A percentile compares a stretch with the other conserved stretches of the same genome.
phyloP scores from a whole-genome alignment of 257 asterid genomes.

The Voacanga thouarsii region DNA sequence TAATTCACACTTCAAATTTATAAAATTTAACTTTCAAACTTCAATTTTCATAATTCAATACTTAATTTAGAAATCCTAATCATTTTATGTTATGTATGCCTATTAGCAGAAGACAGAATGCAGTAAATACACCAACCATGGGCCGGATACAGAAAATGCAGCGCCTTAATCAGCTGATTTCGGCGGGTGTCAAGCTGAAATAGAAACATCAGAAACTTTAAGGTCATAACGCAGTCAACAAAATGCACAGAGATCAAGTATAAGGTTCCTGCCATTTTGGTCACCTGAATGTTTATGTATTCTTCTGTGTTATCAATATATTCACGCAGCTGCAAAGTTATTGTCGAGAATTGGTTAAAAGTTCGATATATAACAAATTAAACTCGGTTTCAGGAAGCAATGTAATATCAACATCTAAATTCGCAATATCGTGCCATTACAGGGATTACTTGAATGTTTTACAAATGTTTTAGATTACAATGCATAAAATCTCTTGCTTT shows the following conservation, averaged over 20 bases:
- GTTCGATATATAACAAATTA: not conserved
- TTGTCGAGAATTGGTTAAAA: not conserved
- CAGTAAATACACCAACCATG: not conserved
- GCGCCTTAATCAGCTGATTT: constrained; percentile 92
- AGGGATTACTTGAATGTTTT: too few species aligned
- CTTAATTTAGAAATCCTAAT: too few species aligned
- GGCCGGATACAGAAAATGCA: not conserved
- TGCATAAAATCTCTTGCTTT: too few species aligned
- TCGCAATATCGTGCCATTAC: too few species aligned
- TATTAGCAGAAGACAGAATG: not conserved
- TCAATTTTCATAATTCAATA: too few species aligned
- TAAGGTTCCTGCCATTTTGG: not conserved
- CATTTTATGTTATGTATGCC: too few species aligned
- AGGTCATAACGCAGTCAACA: constrained; percentile 5
- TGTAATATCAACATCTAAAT: not conserved
- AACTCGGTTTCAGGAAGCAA: not conserved
- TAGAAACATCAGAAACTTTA: constrained; percentile 4
- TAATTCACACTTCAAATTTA: too few species aligned
- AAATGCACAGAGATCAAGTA: not conserved
- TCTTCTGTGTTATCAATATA: constrained; percentile 93
- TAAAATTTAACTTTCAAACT: too few species aligned
- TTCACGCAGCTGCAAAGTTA: constrained; percentile 70
- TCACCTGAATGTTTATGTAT: constrained; percentile 91
- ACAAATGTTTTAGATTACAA: too few species aligned
- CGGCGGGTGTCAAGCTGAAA: constrained; percentile 92